Evolutionary conservation across 257 asterid species (phyloP).

Genomic region (Solanum pinnatisectum): DNA sequence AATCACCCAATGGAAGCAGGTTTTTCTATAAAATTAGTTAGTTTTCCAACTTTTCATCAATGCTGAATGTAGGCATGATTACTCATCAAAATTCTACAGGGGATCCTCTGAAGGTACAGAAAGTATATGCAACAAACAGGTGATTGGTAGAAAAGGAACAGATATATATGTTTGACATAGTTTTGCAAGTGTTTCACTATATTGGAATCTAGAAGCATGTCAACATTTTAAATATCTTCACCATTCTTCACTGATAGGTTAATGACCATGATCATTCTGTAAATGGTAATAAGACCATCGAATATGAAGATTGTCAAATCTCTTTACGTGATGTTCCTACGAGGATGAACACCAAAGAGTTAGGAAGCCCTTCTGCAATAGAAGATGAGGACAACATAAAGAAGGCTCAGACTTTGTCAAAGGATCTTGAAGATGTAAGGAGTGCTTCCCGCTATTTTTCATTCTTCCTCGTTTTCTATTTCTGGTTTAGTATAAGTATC

Average conservation of each 20-base stretch:
- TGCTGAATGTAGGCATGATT: slow-evolving; percentile 4
- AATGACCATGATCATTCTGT: slow-evolving; percentile 17
- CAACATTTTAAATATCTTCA: background rate
- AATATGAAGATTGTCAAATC: slow-evolving; percentile 9
- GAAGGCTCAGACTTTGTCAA: slow-evolving; percentile 58
- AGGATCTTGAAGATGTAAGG: slow-evolving; percentile 71
- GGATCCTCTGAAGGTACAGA: slow-evolving; percentile 27
- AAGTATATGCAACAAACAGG: slow-evolving; percentile 37
- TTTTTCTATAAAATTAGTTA: slow-evolving; percentile 3
- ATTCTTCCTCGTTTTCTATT: background rate
- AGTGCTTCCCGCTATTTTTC: background rate
- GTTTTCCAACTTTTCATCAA: background rate
- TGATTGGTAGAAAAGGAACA: slow-evolving; percentile 9
- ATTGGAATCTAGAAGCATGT: background rate
- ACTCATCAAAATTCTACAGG: slow-evolving; percentile 39
- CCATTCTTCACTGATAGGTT: slow-evolving; percentile 20
- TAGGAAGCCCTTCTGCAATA: slow-evolving; percentile 29
- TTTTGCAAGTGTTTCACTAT: background rate
- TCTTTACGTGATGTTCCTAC: slow-evolving; percentile 13
- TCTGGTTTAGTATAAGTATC: background rate
- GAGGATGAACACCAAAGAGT: slow-evolving; percentile 25
- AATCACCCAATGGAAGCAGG: slow-evolving; percentile 45
- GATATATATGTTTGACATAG: slow-evolving; percentile 1
- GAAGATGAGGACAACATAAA: slow-evolving; percentile 44
- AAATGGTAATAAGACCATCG: slow-evolving; percentile 16